A percentile compares a stretch with the other conserved stretches of the same genome.
Conservation (phyloP, 208 protist species). For the Leishmania turanica region DNA sequence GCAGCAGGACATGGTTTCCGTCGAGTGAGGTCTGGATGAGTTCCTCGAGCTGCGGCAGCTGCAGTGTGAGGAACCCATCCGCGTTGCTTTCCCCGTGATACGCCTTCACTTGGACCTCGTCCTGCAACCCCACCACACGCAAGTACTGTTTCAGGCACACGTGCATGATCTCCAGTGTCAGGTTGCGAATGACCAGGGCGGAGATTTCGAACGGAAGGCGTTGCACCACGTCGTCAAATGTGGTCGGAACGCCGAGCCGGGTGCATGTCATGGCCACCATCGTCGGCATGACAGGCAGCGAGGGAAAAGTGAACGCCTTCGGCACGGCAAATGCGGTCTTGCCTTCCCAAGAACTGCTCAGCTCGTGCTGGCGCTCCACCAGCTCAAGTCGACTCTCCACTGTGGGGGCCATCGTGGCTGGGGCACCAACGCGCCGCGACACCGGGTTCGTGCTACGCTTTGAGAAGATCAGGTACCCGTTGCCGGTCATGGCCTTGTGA, state of each 20-base stretch:
- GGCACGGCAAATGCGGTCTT: conserved; percentile 17
- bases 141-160: conserved; percentile 75
- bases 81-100: conserved; percentile 63
- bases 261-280: conserved; percentile 81
- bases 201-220: conserved; percentile 77
- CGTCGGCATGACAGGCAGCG: conserved; percentile 72
- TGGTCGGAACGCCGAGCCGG: conserved; percentile 57
- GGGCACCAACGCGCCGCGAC: conserved; percentile 53
- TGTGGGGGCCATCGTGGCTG: conserved; percentile 50
- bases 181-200: conserved; percentile 71
- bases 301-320: conserved; percentile 60
- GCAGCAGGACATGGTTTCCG: conserved; percentile 45
- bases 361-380: conserved; percentile 52
- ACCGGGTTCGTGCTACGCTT: conserved; percentile 30
- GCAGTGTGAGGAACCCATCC: conserved; percentile 33
- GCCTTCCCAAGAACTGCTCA: conserved; percentile 25
- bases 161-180: conserved; percentile 78
- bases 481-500: conserved; percentile 88
- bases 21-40: conserved; percentile 47
- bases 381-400: conserved; percentile 71
- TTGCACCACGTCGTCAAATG: conserved; percentile 82
- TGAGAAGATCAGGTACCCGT: conserved; percentile 89
- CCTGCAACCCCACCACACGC: conserved; percentile 31
- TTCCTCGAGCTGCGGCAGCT: conserved; percentile 49
- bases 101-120: conserved; percentile 45